Evolutionary conservation across 306 rosid species (phyloP).

Genomic region (Prinsepia uniflora): DNA sequence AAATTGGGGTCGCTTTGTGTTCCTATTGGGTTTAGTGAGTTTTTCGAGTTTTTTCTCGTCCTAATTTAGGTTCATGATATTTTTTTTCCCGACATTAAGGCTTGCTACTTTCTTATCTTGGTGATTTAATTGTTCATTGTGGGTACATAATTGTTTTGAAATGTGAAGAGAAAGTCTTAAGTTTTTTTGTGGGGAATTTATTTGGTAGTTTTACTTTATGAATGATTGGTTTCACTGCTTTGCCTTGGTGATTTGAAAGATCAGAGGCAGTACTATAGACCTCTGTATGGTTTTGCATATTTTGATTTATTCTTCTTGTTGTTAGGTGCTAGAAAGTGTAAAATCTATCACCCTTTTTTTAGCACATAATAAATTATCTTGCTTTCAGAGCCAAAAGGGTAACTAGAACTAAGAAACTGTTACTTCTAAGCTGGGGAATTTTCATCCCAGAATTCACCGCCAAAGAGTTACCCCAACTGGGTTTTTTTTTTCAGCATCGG

Average conservation of each 20-base stretch:
- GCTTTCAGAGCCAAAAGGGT: slow-evolving; percentile 56
- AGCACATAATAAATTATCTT: slow-evolving; percentile 28
- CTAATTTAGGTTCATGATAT: too few relatives aligned
- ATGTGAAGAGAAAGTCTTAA: slow-evolving; percentile 34
- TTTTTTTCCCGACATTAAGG: too few relatives aligned
- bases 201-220: slow-evolving; percentile 30
- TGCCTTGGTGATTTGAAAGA: slow-evolving; percentile 52
- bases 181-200: slow-evolving; percentile 22
- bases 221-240: slow-evolving; percentile 37
- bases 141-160: slow-evolving; percentile 34
- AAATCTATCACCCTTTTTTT: too few relatives aligned
- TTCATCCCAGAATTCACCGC: slow-evolving; percentile 25
- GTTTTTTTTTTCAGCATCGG: too few relatives aligned
- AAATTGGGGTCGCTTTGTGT: too few relatives aligned
- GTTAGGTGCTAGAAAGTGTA: slow-evolving; percentile 22
- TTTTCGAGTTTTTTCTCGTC: too few relatives aligned
- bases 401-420: slow-evolving; percentile 27
- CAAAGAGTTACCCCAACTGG: slow-evolving; percentile 21
- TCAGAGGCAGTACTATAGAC: slow-evolving; percentile 31
- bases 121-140: slow-evolving; percentile 44
- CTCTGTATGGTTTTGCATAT: slow-evolving; percentile 29
- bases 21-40: too few relatives aligned
- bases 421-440: slow-evolving; percentile 31
- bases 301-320: slow-evolving; percentile 24
- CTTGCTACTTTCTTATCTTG: neutral